These are phyloP conservation scores for Withania somnifera DNA, from an alignment of 305 asterid genomes.

Conservation along the genomic window DNA sequence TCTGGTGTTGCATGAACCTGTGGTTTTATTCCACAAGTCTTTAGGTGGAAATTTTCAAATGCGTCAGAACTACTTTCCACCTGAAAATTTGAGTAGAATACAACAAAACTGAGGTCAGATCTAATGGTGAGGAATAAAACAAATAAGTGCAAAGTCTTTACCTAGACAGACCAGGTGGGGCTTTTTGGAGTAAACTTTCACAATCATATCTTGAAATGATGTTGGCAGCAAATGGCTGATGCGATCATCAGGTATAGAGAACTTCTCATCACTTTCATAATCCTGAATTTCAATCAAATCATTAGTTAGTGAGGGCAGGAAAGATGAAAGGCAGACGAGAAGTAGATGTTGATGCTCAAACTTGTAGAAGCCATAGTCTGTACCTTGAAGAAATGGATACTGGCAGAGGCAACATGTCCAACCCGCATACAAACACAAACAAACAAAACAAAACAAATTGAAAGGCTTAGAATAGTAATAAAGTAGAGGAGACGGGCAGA, in stretches of 20 bases:
- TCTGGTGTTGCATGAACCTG: constrained; percentile 82
- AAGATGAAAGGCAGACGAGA: background rate
- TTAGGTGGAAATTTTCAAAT: constrained; percentile 82
- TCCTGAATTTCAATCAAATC: constrained; percentile 34
- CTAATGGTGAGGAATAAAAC: background rate
- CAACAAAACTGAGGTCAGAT: background rate
- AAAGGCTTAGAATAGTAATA: background rate
- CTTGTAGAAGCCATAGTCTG: constrained; percentile 5
- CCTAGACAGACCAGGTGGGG: constrained; percentile 58
- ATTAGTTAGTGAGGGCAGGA: background rate
- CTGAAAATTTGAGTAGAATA: constrained; percentile 27
- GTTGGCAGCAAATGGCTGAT: constrained; percentile 92
- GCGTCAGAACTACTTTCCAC: constrained; percentile 71
- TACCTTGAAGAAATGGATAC: constrained; percentile 94
- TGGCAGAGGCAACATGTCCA: constrained; percentile 29
- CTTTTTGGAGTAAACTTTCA: constrained; percentile 88
- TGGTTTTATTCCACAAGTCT: constrained; percentile 62
- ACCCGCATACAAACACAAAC: constrained; percentile 6
- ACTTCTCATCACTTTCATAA: constrained; percentile 60
- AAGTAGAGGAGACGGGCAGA: background rate
- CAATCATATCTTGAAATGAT: constrained; percentile 79
- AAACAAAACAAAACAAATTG: background rate
- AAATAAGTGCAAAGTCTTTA: constrained; percentile 6
- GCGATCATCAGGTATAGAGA: constrained; percentile 53
- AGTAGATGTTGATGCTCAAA: background rate